Base-by-base conservation (phyloP, 2,329 filamentous ascomycete species). In the Aspergillus ruber region DNA sequence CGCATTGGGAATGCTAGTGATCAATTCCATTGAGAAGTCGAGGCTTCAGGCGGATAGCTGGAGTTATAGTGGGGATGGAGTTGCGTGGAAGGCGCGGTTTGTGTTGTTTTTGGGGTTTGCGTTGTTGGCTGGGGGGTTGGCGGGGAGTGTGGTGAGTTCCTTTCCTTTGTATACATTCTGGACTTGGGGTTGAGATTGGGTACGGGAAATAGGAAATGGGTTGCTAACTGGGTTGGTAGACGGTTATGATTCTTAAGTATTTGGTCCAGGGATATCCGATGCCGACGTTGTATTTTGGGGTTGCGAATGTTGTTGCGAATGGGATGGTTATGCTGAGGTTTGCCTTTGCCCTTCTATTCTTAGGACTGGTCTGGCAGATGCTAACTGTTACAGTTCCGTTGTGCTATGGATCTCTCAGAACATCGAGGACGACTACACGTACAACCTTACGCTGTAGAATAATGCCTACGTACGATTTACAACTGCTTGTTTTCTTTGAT, bases 361-460 rank as follows among this genome's bases (percentile, higher is more conserved):
- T 35, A 53, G 40, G 12, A 42, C 7, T 33, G 9, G 29, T 40
- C 2, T 17, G 8, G 23, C 47, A 51, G 43, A 53, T 52, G 50
- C 66, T 67, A 48, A 65, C 25, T 23, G 9, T 50, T 35, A 15
- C 56, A 84, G 82, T 61, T 81, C 80, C 21, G 73, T 80, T 43
- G 79, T 85, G 33, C 75, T 86, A 29, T 86, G 83, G 83, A 75
- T 86, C 23, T 82, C 80, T 44, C 83, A 86, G 73, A 86, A 85
- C 59, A 84, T 86, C 70, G 83, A 86, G 64, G 83, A 86, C 57
- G 83, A 85, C 59, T 86, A 85, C 64, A 84, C 82, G 25, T 86
- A 86, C 66, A 85, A 81, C 58, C 69, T 86, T 52, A 80, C 82
- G 43, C 74, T 86, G 54, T 86, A 58, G 27, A 10, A 29, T 29